Evolutionary conservation across 2,329 filamentous ascomycete species (phyloP), one percentile per base, ranked within the genome.

Genomic region (Phaeophleospora eucalypticola): DNA sequence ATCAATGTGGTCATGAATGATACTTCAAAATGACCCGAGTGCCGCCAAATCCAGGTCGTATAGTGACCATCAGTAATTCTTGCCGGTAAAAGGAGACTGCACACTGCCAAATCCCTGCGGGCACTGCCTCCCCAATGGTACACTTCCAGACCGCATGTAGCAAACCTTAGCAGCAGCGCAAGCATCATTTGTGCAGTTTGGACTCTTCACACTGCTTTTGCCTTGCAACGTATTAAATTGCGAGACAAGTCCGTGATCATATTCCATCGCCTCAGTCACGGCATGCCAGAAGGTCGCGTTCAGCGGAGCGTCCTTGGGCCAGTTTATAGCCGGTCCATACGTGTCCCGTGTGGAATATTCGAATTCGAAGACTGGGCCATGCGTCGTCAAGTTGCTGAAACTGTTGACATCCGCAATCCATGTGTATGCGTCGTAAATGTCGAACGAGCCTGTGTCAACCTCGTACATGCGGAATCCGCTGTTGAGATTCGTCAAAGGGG

Each of bases 261-360:
- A 62, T 58, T 78, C 75, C 77, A 81, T 81, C 1, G 73, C 75
- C 53, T 78, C 77, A 0, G 77, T 81, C 3, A 81, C 74, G 10
- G 62, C 63, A 48, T 81, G 77, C 79, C 78, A 81, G 60, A 80
- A 82, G 0, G 76, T 80, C 0, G 75, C 77, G 50, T 81, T 80
- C 32, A 81, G 61, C 2, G 78, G 78, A 0, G 73, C 76, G 36
- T 68, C 58, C 1, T 49, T 53, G 2, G 74, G 70, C 75, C 76
- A 79, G 2, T 56, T 58, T 2, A 70, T 68, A 0, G 68, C 66
- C 2, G 62, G 52, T 0, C 70, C 73, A 45, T 78, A 79, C 0
- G 71, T 66, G 2, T 77, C 71, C 3, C 76, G 68, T 0, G 76
- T 77, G 1, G 71, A 75, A 56, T 79, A 79, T 48, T 78, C 76